Base-by-base conservation (phyloP, 1,284 basidiomycete genomes). In the Rhizoctonia solani region DNA sequence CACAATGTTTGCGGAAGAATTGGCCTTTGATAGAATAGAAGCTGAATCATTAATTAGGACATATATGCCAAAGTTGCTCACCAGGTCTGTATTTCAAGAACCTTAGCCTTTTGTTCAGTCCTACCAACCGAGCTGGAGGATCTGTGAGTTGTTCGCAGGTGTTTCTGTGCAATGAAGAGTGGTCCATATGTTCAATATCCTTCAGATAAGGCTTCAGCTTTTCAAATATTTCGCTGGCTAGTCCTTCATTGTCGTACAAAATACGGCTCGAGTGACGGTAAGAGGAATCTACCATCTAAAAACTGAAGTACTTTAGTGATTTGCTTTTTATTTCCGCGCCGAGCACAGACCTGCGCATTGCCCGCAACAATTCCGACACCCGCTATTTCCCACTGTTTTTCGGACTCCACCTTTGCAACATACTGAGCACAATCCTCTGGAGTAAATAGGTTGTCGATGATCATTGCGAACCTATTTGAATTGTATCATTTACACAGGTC, bases 1-100 rank as follows among this genome's bases (percentile, higher is more conserved):
- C 69, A 30, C 55, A 68, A 27, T 69, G 69, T n/a, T 23, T 41
- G 21, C 54, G 41, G 66, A 69, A 69, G 56, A 68, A 69, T 46
- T 69, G 54, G 5, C 63, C 63, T 61, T 14, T 13, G 4, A 25
- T 27, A 34, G 29, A 14, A 50, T 6, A n/a, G 39, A n/a, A 44
- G 47, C 16, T 61, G 9, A 37, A 41, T 50, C 41, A 32, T 29
- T 61, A 41, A 39, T 8, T 39, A 16, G 9, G 37, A 8, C 58
- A 32, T 34, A 41, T 50, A 32, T 21, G 39, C 16, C 6, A 9
- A 23, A 9, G 9, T 25, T 14, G 34, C 58, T 52, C 23, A 61
- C 63, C 68, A 29, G 46, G 47, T 14, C 54, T 58, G 25, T 69
- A 69, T 23, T 68, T 69, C 46, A 69, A 58, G 41, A 66, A 69